Conservation (phyloP, 768 basidiomycete genomes). For the Mycena filopes region DNA sequence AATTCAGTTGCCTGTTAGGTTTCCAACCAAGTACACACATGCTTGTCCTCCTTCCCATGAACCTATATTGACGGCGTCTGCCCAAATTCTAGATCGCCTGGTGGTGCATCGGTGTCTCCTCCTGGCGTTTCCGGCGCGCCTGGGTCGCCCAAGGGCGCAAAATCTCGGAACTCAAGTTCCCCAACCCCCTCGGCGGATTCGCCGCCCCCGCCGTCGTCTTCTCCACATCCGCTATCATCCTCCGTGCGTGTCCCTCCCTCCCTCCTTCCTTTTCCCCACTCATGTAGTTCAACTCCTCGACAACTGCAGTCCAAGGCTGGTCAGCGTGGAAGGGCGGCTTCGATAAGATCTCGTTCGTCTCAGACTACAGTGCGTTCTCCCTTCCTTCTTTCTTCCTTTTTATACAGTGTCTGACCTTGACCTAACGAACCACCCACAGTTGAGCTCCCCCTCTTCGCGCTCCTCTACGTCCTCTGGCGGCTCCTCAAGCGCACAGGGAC, state of each 20-base stretch:
- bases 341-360: constrained; percentile 17
- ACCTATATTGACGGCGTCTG: background rate
- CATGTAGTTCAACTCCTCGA: constrained; percentile 13
- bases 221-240: constrained; percentile 16
- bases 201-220: constrained; percentile 20
- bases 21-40: constrained; percentile 15
- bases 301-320: constrained; percentile 25
- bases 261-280: background rate
- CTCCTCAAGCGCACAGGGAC: constrained; percentile 15
- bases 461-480: constrained; percentile 17
- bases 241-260: constrained; percentile 3
- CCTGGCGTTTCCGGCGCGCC: constrained; percentile 22
- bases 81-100: constrained; percentile 13
- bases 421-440: constrained; percentile 4
- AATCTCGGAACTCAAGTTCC: constrained; percentile 14
- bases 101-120: constrained; percentile 19
- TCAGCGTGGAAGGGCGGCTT: constrained; percentile 19
- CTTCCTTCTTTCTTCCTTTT: constrained; percentile 1
- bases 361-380: constrained; percentile 17
- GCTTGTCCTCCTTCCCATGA: background rate
- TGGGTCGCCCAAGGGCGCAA: constrained; percentile 20
- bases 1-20: constrained; percentile 4
- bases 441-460: constrained; percentile 11
- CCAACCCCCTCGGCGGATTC: constrained; percentile 17
- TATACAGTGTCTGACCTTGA: no score